These are phyloP conservation scores for Cyclotella atomus DNA, from an alignment of 108 stramenopile species.

Conservation along the genomic window DNA sequence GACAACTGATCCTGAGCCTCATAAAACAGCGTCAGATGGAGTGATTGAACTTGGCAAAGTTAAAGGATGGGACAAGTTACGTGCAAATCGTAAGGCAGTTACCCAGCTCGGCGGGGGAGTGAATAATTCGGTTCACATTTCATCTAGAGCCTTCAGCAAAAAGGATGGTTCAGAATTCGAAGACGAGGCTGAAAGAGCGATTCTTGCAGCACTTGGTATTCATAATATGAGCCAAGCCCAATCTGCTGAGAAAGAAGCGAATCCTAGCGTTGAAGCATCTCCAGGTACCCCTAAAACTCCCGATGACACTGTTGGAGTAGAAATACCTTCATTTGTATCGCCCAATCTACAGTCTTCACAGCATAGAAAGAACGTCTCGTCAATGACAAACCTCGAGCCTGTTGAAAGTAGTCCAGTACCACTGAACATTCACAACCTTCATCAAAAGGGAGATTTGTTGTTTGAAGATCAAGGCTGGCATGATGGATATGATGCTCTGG, in stretches of 20 bases:
- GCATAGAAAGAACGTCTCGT: constrained; percentile 2
- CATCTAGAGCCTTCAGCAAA: background rate
- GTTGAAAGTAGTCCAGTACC: constrained; percentile 6
- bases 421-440: constrained; percentile 10
- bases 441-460: constrained; percentile 17
- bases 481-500: constrained; percentile 35
- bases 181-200: constrained; percentile 40
- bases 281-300: no score
- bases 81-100: background rate
- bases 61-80: background rate
- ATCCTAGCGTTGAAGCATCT: no score
- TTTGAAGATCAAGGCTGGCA: constrained; percentile 47
- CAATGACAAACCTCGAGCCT: background rate
- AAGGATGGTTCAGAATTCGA: constrained; percentile 29
- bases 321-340: background rate
- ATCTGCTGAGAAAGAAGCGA: no score
- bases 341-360: background rate
- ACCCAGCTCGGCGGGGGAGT: background rate
- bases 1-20: no score
- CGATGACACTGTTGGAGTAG: background rate
- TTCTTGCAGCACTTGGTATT: constrained; percentile 23
- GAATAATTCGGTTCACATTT: background rate
- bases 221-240: constrained; percentile 13
- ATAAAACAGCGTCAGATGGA: no score
- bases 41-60: background rate